A percentile compares a stretch with the other conserved stretches of the same genome.
Conservation (phyloP, 169 alveolate genomes). For the Eimeria necatrix region DNA sequence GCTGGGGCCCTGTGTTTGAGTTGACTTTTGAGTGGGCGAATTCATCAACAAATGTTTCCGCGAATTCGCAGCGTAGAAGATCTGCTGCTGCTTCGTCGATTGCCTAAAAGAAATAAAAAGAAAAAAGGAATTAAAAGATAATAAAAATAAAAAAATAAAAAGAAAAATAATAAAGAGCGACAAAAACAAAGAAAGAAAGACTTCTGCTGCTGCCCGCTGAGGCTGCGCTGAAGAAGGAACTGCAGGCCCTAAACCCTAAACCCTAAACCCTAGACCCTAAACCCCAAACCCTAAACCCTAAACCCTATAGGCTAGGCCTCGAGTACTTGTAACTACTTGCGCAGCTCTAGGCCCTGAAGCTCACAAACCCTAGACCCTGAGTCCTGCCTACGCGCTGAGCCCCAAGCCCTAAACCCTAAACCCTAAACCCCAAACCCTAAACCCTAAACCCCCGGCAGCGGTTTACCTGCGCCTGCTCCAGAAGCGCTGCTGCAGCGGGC, state of each 20-base stretch:
- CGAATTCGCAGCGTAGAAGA: no score
- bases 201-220: background rate
- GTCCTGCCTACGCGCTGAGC: background rate
- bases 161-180: background rate
- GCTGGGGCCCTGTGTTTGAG: background rate
- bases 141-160: background rate
- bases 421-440: background rate
- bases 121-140: background rate
- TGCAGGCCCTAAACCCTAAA: background rate
- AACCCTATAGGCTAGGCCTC: background rate
- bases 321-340: no score
- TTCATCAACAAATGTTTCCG: background rate
- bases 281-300: background rate
- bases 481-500: conserved; percentile 9
- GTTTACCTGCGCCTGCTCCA: background rate
- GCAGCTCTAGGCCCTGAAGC: background rate
- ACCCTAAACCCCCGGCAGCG: background rate
- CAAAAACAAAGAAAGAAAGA: background rate
- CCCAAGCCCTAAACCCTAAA: background rate
- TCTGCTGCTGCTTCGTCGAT: no score
- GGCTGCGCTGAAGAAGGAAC: no score
- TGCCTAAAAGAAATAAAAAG: background rate
- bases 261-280: conserved; percentile 26
- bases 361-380: background rate
- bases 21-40: background rate